Percentiles rank a stretch among this genome's conserved stretches.
Evolutionary conservation across 805 yeast species (phyloP).

Genomic region (Candida takata): DNA sequence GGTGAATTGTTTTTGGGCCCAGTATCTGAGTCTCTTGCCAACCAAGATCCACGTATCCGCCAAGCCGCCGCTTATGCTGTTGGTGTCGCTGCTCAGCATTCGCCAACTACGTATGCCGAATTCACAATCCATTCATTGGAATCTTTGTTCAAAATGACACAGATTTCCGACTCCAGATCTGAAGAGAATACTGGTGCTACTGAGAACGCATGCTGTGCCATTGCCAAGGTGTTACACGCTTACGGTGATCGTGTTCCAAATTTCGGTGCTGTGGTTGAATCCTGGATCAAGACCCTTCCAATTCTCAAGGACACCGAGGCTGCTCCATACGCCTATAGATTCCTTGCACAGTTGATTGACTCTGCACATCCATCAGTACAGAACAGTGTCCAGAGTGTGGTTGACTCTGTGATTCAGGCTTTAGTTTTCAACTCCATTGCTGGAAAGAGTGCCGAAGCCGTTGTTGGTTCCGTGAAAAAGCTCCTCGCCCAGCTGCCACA

Average conservation of each 20-base stretch:
- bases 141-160: conserved; percentile 63
- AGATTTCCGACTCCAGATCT: conserved; percentile 75
- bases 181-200: conserved; percentile 84
- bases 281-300: conserved; percentile 82
- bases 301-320: conserved; percentile 80
- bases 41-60: conserved; percentile 65
- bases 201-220: conserved; percentile 75
- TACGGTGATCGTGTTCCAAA: conserved; percentile 55
- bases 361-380: conserved; percentile 54
- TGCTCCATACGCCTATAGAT: conserved; percentile 76
- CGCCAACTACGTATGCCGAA: conserved; percentile 57
- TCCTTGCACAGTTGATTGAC: conserved; percentile 65
- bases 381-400: conserved; percentile 48
- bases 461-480: conserved; percentile 55
- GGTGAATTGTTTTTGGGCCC: conserved; percentile 58
- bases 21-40: conserved; percentile 58
- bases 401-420: conserved; percentile 70
- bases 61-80: conserved; percentile 83
- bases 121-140: conserved; percentile 66
- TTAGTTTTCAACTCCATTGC: conserved; percentile 56
- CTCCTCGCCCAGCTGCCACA: conserved; percentile 62
- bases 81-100: conserved; percentile 81
- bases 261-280: conserved; percentile 52
- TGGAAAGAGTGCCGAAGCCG: conserved; percentile 66
- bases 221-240: conserved; percentile 73